Conservation (phyloP, 768 basidiomycete species). For the Rhodotorula babjevae region DNA sequence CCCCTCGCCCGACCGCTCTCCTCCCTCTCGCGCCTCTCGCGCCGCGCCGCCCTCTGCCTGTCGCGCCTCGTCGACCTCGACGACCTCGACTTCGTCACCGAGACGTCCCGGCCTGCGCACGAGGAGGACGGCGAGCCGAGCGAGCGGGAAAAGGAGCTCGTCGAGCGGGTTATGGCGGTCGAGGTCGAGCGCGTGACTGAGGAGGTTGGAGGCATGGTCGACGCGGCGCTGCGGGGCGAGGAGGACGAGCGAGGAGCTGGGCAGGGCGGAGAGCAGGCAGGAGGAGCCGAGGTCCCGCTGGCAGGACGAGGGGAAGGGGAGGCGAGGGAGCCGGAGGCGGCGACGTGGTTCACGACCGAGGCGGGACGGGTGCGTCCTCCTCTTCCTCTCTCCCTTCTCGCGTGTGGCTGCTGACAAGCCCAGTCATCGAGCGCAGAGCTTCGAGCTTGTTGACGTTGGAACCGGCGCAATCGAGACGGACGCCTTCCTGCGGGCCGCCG, state of each 20-base stretch:
- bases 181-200: neutral
- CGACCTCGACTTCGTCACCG: too few species aligned
- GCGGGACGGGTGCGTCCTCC: neutral
- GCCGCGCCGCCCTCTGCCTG: slow-evolving; percentile 10
- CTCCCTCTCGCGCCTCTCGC: slow-evolving; percentile 8
- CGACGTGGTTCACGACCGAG: neutral
- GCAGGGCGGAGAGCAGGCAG: too few species aligned
- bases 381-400: neutral
- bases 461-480: neutral
- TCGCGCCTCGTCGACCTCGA: neutral
- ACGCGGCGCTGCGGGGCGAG: neutral
- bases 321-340: too few species aligned
- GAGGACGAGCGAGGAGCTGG: neutral
- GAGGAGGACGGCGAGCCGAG: neutral
- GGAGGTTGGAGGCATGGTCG: neutral
- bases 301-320: too few species aligned
- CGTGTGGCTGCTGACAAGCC: accelerated
- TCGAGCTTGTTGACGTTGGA: neutral
- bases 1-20: neutral
- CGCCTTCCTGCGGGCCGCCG: neutral
- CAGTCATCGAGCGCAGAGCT: neutral
- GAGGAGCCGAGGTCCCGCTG: too few species aligned
- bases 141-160: neutral
- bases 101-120: neutral
- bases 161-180: neutral